Conservation (phyloP, 2,329 filamentous ascomycete species). For the Ascochyta lentis region DNA sequence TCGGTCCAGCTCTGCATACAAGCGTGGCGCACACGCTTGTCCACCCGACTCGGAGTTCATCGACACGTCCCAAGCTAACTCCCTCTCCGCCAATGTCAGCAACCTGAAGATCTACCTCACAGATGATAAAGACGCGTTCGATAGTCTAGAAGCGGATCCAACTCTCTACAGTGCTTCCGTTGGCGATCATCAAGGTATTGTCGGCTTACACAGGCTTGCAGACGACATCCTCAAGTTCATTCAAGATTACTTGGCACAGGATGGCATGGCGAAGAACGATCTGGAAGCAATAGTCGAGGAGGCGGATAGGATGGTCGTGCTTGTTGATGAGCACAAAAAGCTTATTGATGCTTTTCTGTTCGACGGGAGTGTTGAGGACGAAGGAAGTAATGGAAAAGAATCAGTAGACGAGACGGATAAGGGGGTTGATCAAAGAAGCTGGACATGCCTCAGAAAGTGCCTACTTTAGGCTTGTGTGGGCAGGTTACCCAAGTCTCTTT, state of each 20-base stretch:
- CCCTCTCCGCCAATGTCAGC: not conserved
- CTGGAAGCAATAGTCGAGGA: not conserved
- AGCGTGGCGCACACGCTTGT: not conserved
- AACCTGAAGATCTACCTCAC: slow-evolving; percentile 11
- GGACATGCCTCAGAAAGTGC: slow-evolving; percentile 2
- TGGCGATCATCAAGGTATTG: not conserved
- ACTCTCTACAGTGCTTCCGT: not conserved
- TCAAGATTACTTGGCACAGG: not conserved
- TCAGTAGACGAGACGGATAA: not conserved
- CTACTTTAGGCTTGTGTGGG: not conserved
- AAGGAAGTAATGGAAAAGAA: not conserved
- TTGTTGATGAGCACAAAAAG: not conserved
- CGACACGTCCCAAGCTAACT: not conserved
- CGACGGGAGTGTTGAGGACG: not conserved
- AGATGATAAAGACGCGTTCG: slow-evolving; percentile 1
- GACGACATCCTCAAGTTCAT: not conserved
- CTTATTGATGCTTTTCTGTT: not conserved
- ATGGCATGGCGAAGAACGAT: not conserved
- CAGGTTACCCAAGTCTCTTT: not conserved
- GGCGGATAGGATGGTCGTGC: slow-evolving; percentile 2
- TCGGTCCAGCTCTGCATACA: not conserved
- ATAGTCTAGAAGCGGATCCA: not conserved
- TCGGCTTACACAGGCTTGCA: not conserved
- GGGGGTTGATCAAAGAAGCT: not conserved
- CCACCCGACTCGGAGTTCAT: not conserved